A percentile compares a stretch with the other conserved stretches of the same genome.
Evolutionary conservation across 2,329 filamentous ascomycete species (phyloP).

Genomic region (Alternaria sp.): DNA sequence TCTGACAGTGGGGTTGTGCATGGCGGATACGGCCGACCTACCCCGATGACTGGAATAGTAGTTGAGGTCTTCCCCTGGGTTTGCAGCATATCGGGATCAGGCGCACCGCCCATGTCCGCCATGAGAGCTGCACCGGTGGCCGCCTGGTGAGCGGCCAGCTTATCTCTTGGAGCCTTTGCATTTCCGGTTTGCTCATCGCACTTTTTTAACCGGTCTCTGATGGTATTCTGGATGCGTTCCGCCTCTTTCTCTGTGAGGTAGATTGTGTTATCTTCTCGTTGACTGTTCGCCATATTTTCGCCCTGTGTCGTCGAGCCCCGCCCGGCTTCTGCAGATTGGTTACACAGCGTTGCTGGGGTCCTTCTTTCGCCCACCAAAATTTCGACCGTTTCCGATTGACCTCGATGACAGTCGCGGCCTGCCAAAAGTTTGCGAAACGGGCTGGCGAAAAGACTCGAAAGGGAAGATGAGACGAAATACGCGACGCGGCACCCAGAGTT

Average conservation of each 20-base stretch:
- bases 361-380: neutral
- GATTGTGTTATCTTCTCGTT: slow-evolving; percentile 29
- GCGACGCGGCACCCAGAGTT: no score
- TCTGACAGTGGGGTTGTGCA: slow-evolving; percentile 21
- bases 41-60: slow-evolving; percentile 27
- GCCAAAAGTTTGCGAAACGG: neutral
- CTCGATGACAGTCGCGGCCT: neutral
- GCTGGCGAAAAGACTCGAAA: neutral
- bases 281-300: slow-evolving; percentile 8
- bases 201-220: slow-evolving; percentile 25
- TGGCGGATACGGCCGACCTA: slow-evolving; percentile 34
- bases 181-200: slow-evolving; percentile 23
- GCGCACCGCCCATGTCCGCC: slow-evolving; percentile 38
- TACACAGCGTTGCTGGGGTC: neutral
- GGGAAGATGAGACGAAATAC: neutral
- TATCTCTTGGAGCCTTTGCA: slow-evolving; percentile 26
- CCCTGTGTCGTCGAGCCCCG: neutral
- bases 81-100: slow-evolving; percentile 27
- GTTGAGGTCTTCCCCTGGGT: slow-evolving; percentile 22
- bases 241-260: slow-evolving; percentile 36
- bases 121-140: slow-evolving; percentile 40
- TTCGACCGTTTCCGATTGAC: neutral
- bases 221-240: slow-evolving; percentile 32
- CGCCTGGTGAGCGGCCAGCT: slow-evolving; percentile 28
- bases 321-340: neutral